Evolutionary conservation across 108 stramenopile species (phyloP), one percentile per base, ranked within the genome.

Genomic region (Fistulifera pelliculosa): DNA sequence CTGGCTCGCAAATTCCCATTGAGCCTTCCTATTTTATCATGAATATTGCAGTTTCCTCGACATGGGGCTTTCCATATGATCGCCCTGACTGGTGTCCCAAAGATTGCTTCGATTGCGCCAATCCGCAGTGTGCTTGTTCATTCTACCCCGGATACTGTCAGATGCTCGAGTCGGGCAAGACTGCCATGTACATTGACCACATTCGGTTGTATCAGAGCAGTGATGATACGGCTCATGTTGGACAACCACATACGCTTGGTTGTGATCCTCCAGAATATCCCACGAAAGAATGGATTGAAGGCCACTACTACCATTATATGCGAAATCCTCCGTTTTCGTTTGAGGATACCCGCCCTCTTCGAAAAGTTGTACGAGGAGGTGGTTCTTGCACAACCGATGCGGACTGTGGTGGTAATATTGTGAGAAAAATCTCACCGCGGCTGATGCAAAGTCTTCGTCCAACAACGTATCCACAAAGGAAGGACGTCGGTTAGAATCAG

Each of bases 41-140:
- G 41, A 98, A 98, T 63, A 90, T 85, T 12, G 97, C 95, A 3
- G 71, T 98, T 38, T 90, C 86, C 7, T 82, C 71, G 0, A 95
- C 87, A 16, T 98, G 97, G 97, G 97, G 94, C 17, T 98, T 98
- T 61, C 96, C 96, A 5, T 83, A 71, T 45, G 68, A 62, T 47
- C 58, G 69, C 49, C 94, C 94, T 4, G 73, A 77, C 19, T 79
- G 80, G 55, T 98, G 96, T 60, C 64, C 68, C 25, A 81, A 86
- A 60, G 31, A 35, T 35, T 90, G 88, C 50, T 94, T 83, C 60
- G 89, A 94, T 48, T 96, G 96, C 65, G 58, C 76, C 35, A 64
- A 96, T 66, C 77, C 85, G 11, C 82, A 85, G 60, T 96, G 96
- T 71, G 44, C 60, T 3, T 96, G 96, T 62, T 67, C 80, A 0